Evolutionary conservation across 2,329 filamentous ascomycete genomes (phyloP), one percentile per base, ranked within the genome.

Genomic region (Aurifilum marmelostoma): DNA sequence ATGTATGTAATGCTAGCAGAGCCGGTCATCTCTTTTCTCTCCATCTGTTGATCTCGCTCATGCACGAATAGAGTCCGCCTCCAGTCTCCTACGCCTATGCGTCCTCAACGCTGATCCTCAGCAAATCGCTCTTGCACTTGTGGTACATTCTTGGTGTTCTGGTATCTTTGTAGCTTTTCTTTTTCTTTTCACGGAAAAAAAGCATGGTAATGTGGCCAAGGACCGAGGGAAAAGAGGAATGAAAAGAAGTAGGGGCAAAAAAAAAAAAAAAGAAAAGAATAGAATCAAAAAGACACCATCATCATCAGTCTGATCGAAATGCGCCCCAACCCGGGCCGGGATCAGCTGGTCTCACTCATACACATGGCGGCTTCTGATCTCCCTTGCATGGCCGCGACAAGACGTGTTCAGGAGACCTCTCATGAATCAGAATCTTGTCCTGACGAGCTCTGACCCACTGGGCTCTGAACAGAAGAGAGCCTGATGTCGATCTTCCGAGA

Each of bases 401-500:
- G 11, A 59, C 2, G 12, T 43, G 9, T 12, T 9, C 41, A 64
- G 32, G 9, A n/a, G 41, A n/a, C 32, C 11, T 18, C 5, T 77
- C 73, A 83, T 50, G 77, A 76, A 66, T 82, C 79, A 29, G 83
- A 81, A 67, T 81, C 80, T 37, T 80, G 79, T 70, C 79, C 76
- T 59, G 78, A 71, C 56, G 76, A 75, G 32, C 78, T 79, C 12
- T 79, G 80, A 43, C 80, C 80, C 7, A 71, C 64, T 39, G 68
- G 74, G 12, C 73, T 71, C 75, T 81, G 83, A 34, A 84, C 73
- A 5, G 85, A 78, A 7, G 85, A 84, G 2, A 89, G 78, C 74
- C 83, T 88, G 73, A 89, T 89, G 67, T 86, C 81, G 73, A 89
- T 89, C 77, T 88, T 88, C 73, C 82, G 86, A 6, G 81, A 78